Conservation (phyloP, 208 protist species). For the Trypanosoma theileri region DNA sequence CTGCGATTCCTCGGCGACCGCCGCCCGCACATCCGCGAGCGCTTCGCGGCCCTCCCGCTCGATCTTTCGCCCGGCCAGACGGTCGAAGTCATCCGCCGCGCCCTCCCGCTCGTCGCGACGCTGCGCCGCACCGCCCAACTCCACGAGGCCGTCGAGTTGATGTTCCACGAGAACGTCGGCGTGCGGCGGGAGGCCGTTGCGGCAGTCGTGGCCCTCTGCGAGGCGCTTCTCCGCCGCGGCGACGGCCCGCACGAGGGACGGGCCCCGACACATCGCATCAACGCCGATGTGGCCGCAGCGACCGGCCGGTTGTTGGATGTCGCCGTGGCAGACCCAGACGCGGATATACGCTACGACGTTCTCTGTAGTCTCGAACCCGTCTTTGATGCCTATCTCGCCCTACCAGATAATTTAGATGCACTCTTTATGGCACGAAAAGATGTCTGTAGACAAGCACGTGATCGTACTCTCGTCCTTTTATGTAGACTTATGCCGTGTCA, state of each 20-base stretch:
- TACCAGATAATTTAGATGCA: conserved; percentile 77
- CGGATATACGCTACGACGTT: conserved; percentile 62
- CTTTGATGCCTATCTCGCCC: conserved; percentile 79
- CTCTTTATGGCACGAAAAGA: conserved; percentile 87
- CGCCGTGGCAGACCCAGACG: conserved; percentile 70
- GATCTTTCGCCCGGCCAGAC: conserved; percentile 35
- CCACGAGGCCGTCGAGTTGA: conserved; percentile 60
- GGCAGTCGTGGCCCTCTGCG: conserved; percentile 66
- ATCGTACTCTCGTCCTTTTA: conserved; percentile 67
- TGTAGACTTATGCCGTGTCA: conserved; percentile 75
- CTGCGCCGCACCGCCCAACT: conserved; percentile 73
- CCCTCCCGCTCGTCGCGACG: conserved; percentile 67
- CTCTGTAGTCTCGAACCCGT: conserved; percentile 53
- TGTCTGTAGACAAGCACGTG: conserved; percentile 46
- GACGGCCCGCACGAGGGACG: background rate
- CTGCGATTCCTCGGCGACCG: conserved; percentile 59
- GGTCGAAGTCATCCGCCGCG: conserved; percentile 60
- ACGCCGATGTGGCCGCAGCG: conserved; percentile 59
- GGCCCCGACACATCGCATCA: conserved; percentile 22
- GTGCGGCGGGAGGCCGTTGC: conserved; percentile 62
- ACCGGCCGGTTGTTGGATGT: conserved; percentile 83
- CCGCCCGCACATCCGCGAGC: conserved; percentile 32
- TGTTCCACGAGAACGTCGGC: conserved; percentile 72
- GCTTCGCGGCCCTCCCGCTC: conserved; percentile 48
- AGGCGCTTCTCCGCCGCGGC: conserved; percentile 43